A percentile compares a stretch with the other conserved stretches of the same genome.
Evolutionary conservation across 2,329 filamentous ascomycete genomes (phyloP).

Genomic region (Claviceps spartinae): DNA sequence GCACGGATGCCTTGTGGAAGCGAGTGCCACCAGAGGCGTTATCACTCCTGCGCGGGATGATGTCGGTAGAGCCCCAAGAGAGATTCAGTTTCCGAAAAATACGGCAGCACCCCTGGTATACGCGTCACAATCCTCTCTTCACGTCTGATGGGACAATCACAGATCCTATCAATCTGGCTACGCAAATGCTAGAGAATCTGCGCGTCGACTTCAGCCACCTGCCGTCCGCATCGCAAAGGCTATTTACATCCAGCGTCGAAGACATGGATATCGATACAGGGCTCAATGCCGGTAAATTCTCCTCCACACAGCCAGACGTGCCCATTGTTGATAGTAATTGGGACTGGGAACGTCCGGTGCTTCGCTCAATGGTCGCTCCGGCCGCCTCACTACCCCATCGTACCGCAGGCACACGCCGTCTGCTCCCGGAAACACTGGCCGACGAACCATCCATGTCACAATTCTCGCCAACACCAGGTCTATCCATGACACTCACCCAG

Average conservation of each 20-base stretch:
- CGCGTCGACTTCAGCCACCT: conserved; percentile 73
- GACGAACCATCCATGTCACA: conserved; percentile 81
- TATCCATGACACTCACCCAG: conserved; percentile 78
- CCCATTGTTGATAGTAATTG: conserved; percentile 62
- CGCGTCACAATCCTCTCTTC: conserved; percentile 64
- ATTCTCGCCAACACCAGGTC: conserved; percentile 65
- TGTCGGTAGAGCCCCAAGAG: conserved; percentile 60
- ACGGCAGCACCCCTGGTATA: conserved; percentile 90
- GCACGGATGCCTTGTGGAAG: conserved; percentile 74
- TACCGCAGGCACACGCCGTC: conserved; percentile 20
- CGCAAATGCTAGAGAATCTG: conserved; percentile 83
- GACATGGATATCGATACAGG: conserved; percentile 57
- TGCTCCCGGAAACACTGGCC: conserved; percentile 50
- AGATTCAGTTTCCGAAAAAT: conserved; percentile 82
- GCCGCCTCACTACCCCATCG: conserved; percentile 21
- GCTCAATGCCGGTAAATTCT: conserved; percentile 36
- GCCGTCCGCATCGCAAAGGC: conserved; percentile 37
- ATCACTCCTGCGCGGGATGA: conserved; percentile 84
- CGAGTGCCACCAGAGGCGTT: conserved; percentile 60
- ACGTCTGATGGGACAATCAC: conserved; percentile 58
- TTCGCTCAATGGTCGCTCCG: conserved; percentile 36
- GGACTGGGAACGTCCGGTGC: conserved; percentile 71
- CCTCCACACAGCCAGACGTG: conserved; percentile 77
- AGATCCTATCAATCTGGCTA: conserved; percentile 77
- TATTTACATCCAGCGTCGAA: conserved; percentile 23